These are phyloP conservation scores for Eruca vesicaria DNA, from an alignment of 441 rosid genomes.

Conservation along the genomic window DNA sequence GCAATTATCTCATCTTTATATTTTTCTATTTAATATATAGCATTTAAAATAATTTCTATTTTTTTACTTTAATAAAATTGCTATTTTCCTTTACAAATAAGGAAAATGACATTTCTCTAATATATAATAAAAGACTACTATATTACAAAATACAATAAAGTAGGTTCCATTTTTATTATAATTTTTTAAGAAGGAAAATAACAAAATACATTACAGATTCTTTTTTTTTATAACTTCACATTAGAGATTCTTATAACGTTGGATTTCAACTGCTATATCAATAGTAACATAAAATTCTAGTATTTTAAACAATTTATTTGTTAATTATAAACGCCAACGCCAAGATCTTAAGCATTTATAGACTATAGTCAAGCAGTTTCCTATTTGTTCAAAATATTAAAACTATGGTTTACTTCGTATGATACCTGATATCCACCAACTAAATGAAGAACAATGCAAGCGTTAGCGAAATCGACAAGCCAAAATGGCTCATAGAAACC, in stretches of 20 bases:
- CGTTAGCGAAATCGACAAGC: slow-evolving; percentile 82
- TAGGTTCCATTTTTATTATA: not conserved
- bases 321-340: not conserved
- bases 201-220: not conserved
- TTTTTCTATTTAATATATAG: too few species aligned
- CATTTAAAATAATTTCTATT: too few species aligned
- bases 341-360: not conserved
- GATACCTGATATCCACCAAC: slow-evolving; percentile 84
- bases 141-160: not conserved
- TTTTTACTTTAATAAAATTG: too few species aligned
- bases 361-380: not conserved
- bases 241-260: not conserved
- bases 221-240: too few species aligned
- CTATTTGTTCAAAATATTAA: not conserved
- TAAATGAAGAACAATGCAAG: slow-evolving; percentile 76
- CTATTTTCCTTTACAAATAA: not conserved
- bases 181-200: too few species aligned
- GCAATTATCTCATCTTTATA: too few species aligned
- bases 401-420: not conserved
- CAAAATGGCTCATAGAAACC: slow-evolving; percentile 87
- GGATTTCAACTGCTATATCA: not conserved
- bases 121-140: not conserved
- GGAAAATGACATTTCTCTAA: too few species aligned
- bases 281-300: not conserved
- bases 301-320: not conserved